A percentile compares a stretch with the other conserved stretches of the same genome.
phyloP scores from a whole-genome alignment of 805 yeast genomes.

The Candida anglica region DNA sequence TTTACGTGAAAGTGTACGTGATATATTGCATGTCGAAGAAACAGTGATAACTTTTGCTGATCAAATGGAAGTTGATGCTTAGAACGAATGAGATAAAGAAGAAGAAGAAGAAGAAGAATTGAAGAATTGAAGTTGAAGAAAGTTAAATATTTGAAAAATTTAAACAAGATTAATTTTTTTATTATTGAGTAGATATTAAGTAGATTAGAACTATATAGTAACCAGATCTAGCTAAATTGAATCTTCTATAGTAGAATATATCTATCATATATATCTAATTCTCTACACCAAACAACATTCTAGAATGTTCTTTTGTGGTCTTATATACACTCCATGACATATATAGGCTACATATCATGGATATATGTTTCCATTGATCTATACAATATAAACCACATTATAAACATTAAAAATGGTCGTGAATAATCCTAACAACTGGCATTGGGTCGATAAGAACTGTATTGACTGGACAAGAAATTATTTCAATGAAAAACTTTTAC shows the following conservation, averaged over 20 bases:
- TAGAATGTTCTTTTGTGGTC: background rate
- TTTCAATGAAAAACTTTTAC: slow-evolving; percentile 58
- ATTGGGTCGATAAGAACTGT: slow-evolving; percentile 99
- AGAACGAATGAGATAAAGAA: slow-evolving; percentile 4
- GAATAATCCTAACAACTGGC: slow-evolving; percentile 98
- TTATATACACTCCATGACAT: background rate
- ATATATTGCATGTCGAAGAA: slow-evolving; percentile 66
- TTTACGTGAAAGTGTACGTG: slow-evolving; percentile 62
- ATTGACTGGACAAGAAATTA: slow-evolving; percentile 84
- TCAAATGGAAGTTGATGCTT: slow-evolving; percentile 43
- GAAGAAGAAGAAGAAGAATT: background rate
- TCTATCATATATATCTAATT: too few relatives aligned
- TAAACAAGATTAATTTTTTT: too few relatives aligned
- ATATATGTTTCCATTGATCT: background rate
- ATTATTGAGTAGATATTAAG: too few relatives aligned
- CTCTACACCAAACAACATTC: background rate
- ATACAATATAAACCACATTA: background rate
- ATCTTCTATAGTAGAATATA: too few relatives aligned
- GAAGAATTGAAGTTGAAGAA: too few relatives aligned
- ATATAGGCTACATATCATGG: background rate
- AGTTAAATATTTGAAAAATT: too few relatives aligned
- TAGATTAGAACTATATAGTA: too few relatives aligned
- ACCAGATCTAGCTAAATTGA: too few relatives aligned
- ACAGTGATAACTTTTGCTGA: slow-evolving; percentile 45
- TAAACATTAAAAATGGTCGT: slow-evolving; percentile 62